Conservation (phyloP, 257 asterid species). For the Penstemon eatonii region DNA sequence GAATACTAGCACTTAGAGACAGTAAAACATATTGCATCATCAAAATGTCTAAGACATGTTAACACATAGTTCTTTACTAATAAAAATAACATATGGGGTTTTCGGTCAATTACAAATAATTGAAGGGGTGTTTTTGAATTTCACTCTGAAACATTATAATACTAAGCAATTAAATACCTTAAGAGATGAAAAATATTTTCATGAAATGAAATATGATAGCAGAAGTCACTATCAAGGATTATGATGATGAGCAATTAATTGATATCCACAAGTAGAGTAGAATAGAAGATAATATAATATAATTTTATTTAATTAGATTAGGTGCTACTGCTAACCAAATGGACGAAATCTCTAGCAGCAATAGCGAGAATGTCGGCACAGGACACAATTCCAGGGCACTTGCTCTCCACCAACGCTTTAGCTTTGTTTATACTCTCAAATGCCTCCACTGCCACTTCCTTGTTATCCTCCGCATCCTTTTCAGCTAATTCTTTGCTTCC, state of each 20-base stretch:
- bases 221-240: slow-evolving; percentile 34
- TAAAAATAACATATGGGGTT: too few species aligned
- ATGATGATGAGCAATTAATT: slow-evolving; percentile 23
- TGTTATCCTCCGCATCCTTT: slow-evolving; percentile 81
- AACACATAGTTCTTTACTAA: too few species aligned
- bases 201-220: neutral
- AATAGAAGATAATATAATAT: neutral
- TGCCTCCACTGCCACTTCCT: slow-evolving; percentile 74
- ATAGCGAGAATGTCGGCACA: slow-evolving; percentile 94
- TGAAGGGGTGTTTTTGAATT: too few species aligned
- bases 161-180: too few species aligned
- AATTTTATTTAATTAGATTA: too few species aligned
- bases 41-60: too few species aligned
- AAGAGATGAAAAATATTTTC: neutral
- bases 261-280: slow-evolving; percentile 16
- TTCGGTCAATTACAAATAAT: too few species aligned
- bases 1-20: too few species aligned
- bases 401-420: slow-evolving; percentile 70
- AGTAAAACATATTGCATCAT: too few species aligned
- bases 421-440: slow-evolving; percentile 70
- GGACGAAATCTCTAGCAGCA: slow-evolving; percentile 91
- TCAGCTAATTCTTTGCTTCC: slow-evolving; percentile 77
- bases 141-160: too few species aligned
- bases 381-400: slow-evolving; percentile 89
- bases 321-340: slow-evolving; percentile 61